These are phyloP conservation scores for Apiospora marii DNA, from an alignment of 2,329 filamentous ascomycete genomes.

Conservation along the genomic window DNA sequence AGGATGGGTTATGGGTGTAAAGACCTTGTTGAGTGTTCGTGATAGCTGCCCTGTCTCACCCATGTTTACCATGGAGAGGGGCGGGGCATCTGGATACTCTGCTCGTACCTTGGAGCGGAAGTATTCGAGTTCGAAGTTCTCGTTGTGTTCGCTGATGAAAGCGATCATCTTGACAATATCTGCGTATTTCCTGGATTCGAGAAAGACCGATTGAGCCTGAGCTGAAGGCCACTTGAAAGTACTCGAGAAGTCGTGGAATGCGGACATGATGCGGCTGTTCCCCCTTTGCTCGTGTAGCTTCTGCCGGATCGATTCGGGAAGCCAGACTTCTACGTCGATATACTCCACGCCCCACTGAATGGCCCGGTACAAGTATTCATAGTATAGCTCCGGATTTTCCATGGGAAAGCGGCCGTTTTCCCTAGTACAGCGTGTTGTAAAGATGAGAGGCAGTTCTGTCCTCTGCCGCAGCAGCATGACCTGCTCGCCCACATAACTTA, in stretches of 20 bases:
- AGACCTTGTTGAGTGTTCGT: constrained; percentile 82
- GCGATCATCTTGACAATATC: constrained; percentile 94
- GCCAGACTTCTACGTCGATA: constrained; percentile 87
- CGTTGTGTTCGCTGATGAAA: constrained; percentile 80
- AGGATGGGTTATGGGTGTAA: constrained; percentile 88
- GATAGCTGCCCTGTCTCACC: constrained; percentile 86
- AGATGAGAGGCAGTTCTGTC: constrained; percentile 89
- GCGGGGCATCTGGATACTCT: constrained; percentile 73
- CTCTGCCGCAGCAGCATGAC: constrained; percentile 84
- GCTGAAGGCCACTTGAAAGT: constrained; percentile 83
- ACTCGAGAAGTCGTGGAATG: constrained; percentile 88
- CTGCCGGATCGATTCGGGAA: constrained; percentile 77
- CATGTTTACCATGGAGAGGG: constrained; percentile 87
- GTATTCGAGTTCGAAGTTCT: constrained; percentile 90
- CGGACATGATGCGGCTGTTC: constrained; percentile 87
- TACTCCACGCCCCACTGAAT: constrained; percentile 93
- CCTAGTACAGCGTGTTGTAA: constrained; percentile 81
- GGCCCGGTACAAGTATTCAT: constrained; percentile 81
- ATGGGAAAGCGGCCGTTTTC: constrained; percentile 89
- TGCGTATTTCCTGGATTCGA: constrained; percentile 75
- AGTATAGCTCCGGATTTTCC: constrained; percentile 78
- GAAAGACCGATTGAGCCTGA: constrained; percentile 75
- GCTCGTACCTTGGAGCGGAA: constrained; percentile 80
- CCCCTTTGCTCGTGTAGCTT: constrained; percentile 74
- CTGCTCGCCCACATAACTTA: constrained; percentile 87